phyloP scores from a whole-genome alignment of 192 early-diverging fungal genomes.

The Spinellus fusiger region DNA sequence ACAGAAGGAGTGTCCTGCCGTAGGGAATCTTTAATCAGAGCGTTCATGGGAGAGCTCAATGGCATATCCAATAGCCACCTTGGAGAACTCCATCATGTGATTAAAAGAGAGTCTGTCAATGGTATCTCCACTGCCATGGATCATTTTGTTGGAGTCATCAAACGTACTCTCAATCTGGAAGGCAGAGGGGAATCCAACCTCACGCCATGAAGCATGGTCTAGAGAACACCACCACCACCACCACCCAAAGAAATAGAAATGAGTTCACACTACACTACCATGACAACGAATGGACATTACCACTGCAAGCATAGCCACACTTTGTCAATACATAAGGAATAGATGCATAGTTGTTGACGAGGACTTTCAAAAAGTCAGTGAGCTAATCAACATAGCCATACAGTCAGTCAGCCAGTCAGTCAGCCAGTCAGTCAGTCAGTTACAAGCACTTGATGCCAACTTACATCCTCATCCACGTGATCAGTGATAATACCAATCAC shows the following conservation, averaged over 20 bases:
- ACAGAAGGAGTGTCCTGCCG: background rate
- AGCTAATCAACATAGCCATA: conserved; percentile 32
- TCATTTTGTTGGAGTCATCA: conserved; percentile 67
- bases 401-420: background rate
- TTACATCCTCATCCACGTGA: conserved; percentile 57
- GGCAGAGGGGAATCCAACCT: conserved; percentile 80
- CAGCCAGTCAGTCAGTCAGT: background rate
- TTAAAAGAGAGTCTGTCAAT: conserved; percentile 72
- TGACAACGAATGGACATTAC: background rate
- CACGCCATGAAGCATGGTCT: conserved; percentile 91
- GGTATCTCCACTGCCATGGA: conserved; percentile 80
- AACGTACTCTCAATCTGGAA: conserved; percentile 78
- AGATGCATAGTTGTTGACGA: conserved; percentile 61
- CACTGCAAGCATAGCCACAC: conserved; percentile 75
- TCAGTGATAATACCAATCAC: conserved; percentile 81
- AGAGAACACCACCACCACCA: no score
- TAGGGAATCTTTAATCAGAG: background rate
- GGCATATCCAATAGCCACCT: conserved; percentile 78
- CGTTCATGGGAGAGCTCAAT: conserved; percentile 64
- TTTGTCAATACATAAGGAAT: conserved; percentile 63
- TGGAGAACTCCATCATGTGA: conserved; percentile 87
- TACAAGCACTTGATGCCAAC: conserved; percentile 34
- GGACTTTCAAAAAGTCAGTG: conserved; percentile 44
- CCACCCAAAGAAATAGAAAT: conserved; percentile 10
- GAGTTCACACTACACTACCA: background rate